Base-by-base conservation (phyloP, 768 basidiomycete genomes). In the Boletus vinaceobasis region DNA sequence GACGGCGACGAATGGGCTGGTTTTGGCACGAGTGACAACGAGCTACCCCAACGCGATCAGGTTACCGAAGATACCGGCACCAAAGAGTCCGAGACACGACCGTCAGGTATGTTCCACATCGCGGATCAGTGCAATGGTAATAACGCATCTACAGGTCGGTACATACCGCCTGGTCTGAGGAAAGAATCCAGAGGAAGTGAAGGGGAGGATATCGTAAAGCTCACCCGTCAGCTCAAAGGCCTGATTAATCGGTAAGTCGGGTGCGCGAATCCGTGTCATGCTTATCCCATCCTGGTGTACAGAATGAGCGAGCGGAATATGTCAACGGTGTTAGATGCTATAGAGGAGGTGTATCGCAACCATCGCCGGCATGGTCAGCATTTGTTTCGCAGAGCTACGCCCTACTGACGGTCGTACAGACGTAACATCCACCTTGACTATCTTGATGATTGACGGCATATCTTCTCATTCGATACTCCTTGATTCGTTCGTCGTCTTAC, bases 271-370 rank as follows among this genome's bases (percentile, higher is more conserved):
- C 17, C 37, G 32, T 36, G 46, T 55, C 31, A 14, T 60, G 21
- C 29, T 51, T 2, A 33, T 10, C 27, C 33, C 35, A 59, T 32
- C 32, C 31, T 54, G 21, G 7, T 31, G n/a, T 40, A 38, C 59
- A 94, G 93, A 59, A 79, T 96, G 84, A 92, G 87, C 60, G 95
- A 98, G 70, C 88, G 88, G 66, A 97, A 95, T 58, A 87, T 96
- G 52, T 75, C 80, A 3, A 78, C 81, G 0, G 89, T 96, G 27
- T 63, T 95, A 17, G 82, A 82, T 40, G 80, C 81, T 37, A 74
- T 94, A 14, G 93, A 95, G 64, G 83, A 80, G 4, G 66, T 90
- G 11, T 96, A 94, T 66, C 79, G 90, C 49, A 82, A 83, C 27
- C 73, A 93, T 69, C 76, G 85, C 40, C 80, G 94, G 51, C 84